A percentile compares a stretch with the other conserved stretches of the same genome.
Conservation (phyloP, 805 yeast genomes). For the Candida xiaguanensis region DNA sequence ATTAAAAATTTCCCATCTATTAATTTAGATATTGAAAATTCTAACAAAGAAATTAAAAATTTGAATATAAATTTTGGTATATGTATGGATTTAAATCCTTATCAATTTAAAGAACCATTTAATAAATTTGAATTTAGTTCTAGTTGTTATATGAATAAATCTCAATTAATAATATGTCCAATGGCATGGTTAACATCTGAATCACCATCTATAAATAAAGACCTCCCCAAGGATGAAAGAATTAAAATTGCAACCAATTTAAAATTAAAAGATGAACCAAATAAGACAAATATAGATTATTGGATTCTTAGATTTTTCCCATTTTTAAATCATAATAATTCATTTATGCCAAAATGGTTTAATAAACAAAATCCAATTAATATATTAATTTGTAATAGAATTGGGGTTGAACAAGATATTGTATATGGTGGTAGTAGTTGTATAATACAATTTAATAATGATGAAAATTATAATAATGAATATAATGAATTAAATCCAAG, state of each 20-base stretch:
- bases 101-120: conserved; percentile 79
- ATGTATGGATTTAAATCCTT: conserved; percentile 93
- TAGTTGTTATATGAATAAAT: conserved; percentile 44
- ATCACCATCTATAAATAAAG: conserved; percentile 37
- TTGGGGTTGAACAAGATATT: conserved; percentile 71
- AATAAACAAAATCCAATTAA: conserved; percentile 18
- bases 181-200: conserved; percentile 77
- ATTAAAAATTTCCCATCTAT: conserved; percentile 50
- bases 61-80: conserved; percentile 64
- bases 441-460: conserved; percentile 49
- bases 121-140: conserved; percentile 66
- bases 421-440: conserved; percentile 62
- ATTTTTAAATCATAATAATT: conserved; percentile 39
- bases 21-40: conserved; percentile 24
- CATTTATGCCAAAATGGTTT: conserved; percentile 19
- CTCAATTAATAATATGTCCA: conserved; percentile 65
- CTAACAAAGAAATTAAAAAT: neutral
- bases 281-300: conserved; percentile 53
- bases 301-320: conserved; percentile 76
- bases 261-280: conserved; percentile 27
- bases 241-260: neutral
- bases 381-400: conserved; percentile 62
- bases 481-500: conserved; percentile 45
- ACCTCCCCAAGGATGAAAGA: conserved; percentile 5
- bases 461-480: conserved; percentile 17